These are phyloP conservation scores for maize (Zea mays) DNA, from an alignment of 176 grass and related monocot genomes.

Conservation along the genomic window DNA sequence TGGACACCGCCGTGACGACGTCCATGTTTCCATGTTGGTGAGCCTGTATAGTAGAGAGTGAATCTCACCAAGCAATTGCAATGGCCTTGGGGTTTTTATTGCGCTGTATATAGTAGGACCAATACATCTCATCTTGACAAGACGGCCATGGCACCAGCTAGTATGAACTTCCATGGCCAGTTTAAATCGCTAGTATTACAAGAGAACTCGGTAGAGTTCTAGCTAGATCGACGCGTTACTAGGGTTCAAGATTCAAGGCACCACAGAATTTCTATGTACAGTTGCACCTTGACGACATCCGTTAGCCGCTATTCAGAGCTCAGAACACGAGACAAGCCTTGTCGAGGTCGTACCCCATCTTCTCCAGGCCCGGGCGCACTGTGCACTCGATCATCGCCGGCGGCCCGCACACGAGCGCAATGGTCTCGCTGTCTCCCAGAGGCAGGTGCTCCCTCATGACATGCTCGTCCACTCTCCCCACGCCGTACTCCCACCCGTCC, in stretches of 20 bases:
- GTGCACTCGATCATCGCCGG: constrained; percentile 92
- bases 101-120: background rate
- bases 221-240: background rate
- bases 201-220: background rate
- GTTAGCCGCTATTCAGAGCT: background rate
- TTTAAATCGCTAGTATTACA: no score
- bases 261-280: constrained; percentile 20
- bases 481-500: constrained; percentile 73
- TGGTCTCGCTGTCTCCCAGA: constrained; percentile 55
- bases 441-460: constrained; percentile 66
- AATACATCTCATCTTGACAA: constrained; percentile 7
- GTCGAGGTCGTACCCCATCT: constrained; percentile 65
- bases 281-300: background rate
- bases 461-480: constrained; percentile 64
- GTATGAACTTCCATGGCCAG: constrained; percentile 4
- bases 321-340: constrained; percentile 33
- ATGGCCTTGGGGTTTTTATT: background rate
- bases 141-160: constrained; percentile 27
- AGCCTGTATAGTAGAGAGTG: no score
- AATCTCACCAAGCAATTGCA: background rate
- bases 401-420: constrained; percentile 84
- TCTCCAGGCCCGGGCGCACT: constrained; percentile 77
- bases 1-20: no score
- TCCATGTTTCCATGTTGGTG: no score
- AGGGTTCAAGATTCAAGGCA: background rate